These are phyloP conservation scores for Thermomucor indicae-seudaticae DNA, from an alignment of 371 early-diverging fungal genomes.

Conservation along the genomic window DNA sequence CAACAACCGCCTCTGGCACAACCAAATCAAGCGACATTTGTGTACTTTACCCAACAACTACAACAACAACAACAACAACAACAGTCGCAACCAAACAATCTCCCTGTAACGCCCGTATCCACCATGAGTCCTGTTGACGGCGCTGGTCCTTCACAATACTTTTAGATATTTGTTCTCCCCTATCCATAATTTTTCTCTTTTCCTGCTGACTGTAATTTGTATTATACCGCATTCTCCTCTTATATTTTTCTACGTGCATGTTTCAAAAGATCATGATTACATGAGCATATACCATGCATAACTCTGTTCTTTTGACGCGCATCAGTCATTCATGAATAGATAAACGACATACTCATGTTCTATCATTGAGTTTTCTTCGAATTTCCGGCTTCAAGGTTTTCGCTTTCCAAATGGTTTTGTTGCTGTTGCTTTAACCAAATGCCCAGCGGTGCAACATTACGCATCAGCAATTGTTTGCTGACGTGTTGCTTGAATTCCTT, in stretches of 20 bases:
- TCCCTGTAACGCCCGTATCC: no score
- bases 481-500: slow-evolving; percentile 48
- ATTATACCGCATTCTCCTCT: slow-evolving; percentile 7
- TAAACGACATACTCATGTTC: no score
- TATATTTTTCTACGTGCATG: neutral
- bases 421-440: no score
- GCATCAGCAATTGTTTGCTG: slow-evolving; percentile 37
- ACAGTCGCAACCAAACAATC: neutral
- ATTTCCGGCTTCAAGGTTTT: neutral
- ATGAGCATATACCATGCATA: neutral
- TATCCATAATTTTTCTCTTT: slow-evolving; percentile 1
- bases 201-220: neutral
- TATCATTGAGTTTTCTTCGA: no score
- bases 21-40: neutral
- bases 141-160: neutral
- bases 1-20: neutral
- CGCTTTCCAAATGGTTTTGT: neutral
- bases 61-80: slow-evolving; percentile 1
- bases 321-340: no score
- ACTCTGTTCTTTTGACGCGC: neutral
- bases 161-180: slow-evolving; percentile 7
- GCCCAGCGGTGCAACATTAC: slow-evolving; percentile 15
- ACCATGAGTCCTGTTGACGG: no score
- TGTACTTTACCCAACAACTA: slow-evolving; percentile 8
- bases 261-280: neutral